Conservation (phyloP, 257 asterid species). For the Solanum acaule region DNA sequence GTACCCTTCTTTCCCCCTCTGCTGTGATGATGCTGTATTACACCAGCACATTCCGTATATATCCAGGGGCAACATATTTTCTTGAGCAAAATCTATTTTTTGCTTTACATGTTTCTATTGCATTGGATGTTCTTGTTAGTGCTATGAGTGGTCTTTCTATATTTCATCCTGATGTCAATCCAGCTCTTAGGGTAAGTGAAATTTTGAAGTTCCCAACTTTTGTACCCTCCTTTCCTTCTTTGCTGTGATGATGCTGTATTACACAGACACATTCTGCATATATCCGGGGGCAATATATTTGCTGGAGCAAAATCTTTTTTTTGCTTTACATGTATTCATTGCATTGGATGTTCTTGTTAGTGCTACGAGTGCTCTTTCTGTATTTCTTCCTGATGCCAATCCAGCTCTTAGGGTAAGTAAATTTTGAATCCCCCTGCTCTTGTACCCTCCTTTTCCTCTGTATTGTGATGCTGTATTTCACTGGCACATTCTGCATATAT, state of each 20-base stretch:
- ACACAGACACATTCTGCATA: background rate
- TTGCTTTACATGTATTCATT: background rate
- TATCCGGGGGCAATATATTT: background rate
- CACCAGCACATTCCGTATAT: background rate
- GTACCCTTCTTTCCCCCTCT: background rate
- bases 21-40: background rate
- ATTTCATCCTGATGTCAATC: conserved; percentile 94
- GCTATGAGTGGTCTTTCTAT: conserved; percentile 83
- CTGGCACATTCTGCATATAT: background rate
- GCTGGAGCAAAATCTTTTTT: background rate
- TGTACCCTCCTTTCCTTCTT: background rate
- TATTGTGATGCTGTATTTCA: background rate
- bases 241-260: background rate
- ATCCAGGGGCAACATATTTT: background rate
- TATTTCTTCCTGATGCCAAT: conserved; percentile 94
- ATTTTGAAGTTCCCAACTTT: background rate
- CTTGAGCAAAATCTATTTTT: background rate
- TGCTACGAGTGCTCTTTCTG: conserved; percentile 84
- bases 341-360: conserved; percentile 28
- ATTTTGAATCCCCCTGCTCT: background rate
- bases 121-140: conserved; percentile 30
- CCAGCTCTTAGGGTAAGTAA: conserved; percentile 80
- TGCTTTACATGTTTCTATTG: background rate
- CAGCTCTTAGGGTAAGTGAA: conserved; percentile 74
- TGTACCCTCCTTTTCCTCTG: background rate